Evolutionary conservation across 2,329 filamentous ascomycete genomes (phyloP), one percentile per base, ranked within the genome.

Genomic region (Microdochium paspali): DNA sequence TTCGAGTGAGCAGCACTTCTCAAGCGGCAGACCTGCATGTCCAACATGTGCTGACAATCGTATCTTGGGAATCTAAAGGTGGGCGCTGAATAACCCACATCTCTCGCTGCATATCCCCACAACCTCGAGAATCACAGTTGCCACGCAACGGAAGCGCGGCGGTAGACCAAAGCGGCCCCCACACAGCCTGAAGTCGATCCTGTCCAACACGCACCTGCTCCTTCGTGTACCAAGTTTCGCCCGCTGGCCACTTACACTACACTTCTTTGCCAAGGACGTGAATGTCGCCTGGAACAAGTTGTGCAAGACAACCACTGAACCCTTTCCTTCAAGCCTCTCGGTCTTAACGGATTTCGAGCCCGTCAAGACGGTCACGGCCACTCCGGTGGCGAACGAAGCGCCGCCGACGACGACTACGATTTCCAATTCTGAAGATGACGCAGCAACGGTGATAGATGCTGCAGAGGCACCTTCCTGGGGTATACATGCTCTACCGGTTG

Each of bases 1-100:
- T 97, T 98, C 61, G 91, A 97, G 85, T 93, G 73, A 61, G 81
- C 72, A n/a, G n/a, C n/a, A n/a, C n/a, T n/a, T n/a, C n/a, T n/a
- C n/a, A n/a, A n/a, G n/a, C n/a, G n/a, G n/a, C n/a, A n/a, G n/a
- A n/a, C n/a, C n/a, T n/a, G n/a, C n/a, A n/a, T n/a, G n/a, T n/a
- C n/a, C n/a, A n/a, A n/a, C n/a, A n/a, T n/a, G n/a, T n/a, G n/a
- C n/a, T n/a, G n/a, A n/a, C n/a, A n/a, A n/a, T 21, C 35, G 35
- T 30, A 30, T 30, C 28, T 30, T 30, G 28, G 28, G 28, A 9
- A 15, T 30, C 28, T 15, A 12, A 52, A 91, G 87, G 73, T 96
- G 91, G 91, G 90, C 91, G 32, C 85, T 94, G 74, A 87, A 87
- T 54, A 90, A 97, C 61, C 80, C 90, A 2, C 85, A 93, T 60